Percentiles rank a stretch among this genome's conserved stretches.
phyloP scores from a whole-genome alignment of 2,329 filamentous ascomycete genomes.

The Phialophora chinensis region DNA sequence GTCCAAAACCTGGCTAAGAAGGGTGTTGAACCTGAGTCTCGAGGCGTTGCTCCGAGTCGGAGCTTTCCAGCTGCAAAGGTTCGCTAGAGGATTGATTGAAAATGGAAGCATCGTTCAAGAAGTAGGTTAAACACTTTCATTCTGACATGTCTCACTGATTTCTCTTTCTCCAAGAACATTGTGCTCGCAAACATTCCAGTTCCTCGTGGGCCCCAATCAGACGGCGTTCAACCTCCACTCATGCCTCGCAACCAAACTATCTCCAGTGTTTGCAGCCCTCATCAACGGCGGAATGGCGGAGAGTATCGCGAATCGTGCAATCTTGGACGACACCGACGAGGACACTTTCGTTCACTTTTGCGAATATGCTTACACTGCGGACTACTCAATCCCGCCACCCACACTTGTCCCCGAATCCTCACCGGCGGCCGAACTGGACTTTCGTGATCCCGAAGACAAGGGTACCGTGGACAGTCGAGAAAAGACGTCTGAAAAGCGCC shows the following conservation, averaged over 20 bases:
- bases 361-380: conserved; percentile 58
- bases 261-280: conserved; percentile 17
- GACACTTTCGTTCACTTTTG: conserved; percentile 57
- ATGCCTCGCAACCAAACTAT: conserved; percentile 14
- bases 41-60: background rate
- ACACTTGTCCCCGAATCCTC: background rate
- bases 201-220: conserved; percentile 12
- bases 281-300: conserved; percentile 21
- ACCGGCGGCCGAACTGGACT: background rate
- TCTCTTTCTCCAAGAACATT: background rate
- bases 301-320: conserved; percentile 38
- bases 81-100: background rate
- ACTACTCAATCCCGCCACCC: conserved; percentile 50
- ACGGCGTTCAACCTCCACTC: conserved; percentile 22
- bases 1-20: background rate
- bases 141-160: background rate
- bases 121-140: background rate
- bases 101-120: conserved; percentile 2
- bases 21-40: background rate
- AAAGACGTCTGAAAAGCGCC: background rate
- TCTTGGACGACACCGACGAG: conserved; percentile 55
- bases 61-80: background rate
- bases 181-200: conserved; percentile 13
- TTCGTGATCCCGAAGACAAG: background rate
- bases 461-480: background rate